These are phyloP conservation scores for Pisolithus marmoratus DNA, from an alignment of 768 basidiomycete species.

Conservation along the genomic window DNA sequence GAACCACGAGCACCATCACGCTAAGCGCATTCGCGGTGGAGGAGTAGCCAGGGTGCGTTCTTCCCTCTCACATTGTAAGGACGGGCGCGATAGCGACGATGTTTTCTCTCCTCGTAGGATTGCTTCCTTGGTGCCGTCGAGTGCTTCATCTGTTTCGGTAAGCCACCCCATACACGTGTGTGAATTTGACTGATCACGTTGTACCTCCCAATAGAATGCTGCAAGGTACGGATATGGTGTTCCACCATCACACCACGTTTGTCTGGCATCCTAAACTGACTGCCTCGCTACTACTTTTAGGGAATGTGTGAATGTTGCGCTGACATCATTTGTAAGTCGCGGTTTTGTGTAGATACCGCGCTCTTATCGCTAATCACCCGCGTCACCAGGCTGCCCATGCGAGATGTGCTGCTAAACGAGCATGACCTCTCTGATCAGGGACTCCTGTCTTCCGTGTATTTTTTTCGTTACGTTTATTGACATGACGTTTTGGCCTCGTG, in stretches of 20 bases:
- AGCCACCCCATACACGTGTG: conserved; percentile 15
- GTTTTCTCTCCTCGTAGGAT: conserved; percentile 38
- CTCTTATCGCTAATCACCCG: conserved; percentile 1
- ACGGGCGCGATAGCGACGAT: not conserved
- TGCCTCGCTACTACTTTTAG: conserved; percentile 26
- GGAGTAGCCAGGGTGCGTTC: conserved; percentile 56
- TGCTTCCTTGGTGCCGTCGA: conserved; percentile 57
- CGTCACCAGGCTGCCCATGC: conserved; percentile 62
- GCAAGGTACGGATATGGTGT: conserved; percentile 43
- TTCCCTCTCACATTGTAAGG: not conserved
- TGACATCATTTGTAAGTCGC: conserved; percentile 62
- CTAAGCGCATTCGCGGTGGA: conserved; percentile 62
- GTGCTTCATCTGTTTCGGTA: conserved; percentile 73
- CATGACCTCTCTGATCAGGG: no score
- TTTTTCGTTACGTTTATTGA: no score
- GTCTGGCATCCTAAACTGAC: not conserved
- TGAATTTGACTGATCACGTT: not conserved
- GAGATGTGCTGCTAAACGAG: conserved; percentile 61
- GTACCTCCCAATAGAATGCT: conserved; percentile 47
- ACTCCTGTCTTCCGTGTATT: no score
- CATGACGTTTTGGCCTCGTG: no score
- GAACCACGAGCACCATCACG: conserved; percentile 36
- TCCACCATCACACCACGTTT: not conserved
- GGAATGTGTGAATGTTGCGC: conserved; percentile 65
- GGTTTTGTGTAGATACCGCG: not conserved